Conservation (phyloP, 192 early-diverging fungal genomes). For the Funneliformis mosseae region DNA sequence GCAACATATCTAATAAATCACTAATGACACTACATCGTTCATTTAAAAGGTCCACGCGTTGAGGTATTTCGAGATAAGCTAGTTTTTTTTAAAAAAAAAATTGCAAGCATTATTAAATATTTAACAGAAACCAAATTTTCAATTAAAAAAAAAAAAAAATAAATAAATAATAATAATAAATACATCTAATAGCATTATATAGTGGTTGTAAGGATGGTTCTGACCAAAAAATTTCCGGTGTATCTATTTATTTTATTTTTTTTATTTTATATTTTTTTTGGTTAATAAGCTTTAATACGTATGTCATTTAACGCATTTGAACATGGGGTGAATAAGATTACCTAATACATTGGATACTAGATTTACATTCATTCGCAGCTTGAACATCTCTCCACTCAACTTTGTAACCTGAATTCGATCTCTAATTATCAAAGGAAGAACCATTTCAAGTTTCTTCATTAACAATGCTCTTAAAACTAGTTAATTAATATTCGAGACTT, state of each 20-base stretch:
- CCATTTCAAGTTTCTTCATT: neutral
- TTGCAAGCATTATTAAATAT: neutral
- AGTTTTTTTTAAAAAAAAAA: conserved; percentile 24
- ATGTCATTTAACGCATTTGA: neutral
- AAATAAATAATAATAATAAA: too few species aligned
- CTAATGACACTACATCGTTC: conserved; percentile 61
- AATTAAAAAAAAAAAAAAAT: conserved; percentile 1
- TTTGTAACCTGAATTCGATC: conserved; percentile 54
- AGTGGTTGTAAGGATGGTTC: conserved; percentile 75
- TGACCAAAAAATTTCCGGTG: conserved; percentile 82
- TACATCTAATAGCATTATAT: conserved; percentile 75
- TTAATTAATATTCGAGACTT: neutral
- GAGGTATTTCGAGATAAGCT: conserved; percentile 71
- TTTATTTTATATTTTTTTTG: too few species aligned
- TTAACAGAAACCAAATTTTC: neutral
- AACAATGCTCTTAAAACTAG: neutral
- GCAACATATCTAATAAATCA: conserved; percentile 63
- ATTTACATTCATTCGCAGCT: conserved; percentile 81
- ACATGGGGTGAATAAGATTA: conserved; percentile 36
- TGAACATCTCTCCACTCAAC: conserved; percentile 65
- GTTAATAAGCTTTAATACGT: neutral
- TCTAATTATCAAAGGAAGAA: neutral
- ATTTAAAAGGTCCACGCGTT: conserved; percentile 61
- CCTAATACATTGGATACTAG: conserved; percentile 80
- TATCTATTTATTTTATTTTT: too few species aligned